These are phyloP conservation scores for Williopsis jadinii DNA, from an alignment of 1,139 yeast genomes.

Conservation along the genomic window DNA sequence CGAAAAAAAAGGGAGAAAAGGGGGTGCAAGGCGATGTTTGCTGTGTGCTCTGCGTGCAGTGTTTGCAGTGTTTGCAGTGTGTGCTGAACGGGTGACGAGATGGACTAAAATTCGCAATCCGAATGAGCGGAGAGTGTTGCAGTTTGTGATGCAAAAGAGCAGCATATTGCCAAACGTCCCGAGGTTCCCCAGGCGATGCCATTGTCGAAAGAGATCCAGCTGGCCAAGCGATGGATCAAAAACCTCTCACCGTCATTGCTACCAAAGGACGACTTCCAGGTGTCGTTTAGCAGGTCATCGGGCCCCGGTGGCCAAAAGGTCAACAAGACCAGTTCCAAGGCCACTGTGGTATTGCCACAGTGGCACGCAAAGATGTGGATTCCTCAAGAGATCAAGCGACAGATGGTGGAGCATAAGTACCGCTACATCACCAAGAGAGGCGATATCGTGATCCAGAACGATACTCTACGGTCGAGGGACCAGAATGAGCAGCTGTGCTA, in stretches of 20 bases:
- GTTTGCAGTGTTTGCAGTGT: too few species aligned
- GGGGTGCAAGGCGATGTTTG: too few species aligned
- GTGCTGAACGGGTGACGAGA: too few species aligned
- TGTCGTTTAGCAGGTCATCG: conserved; percentile 64
- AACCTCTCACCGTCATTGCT: conserved; percentile 30
- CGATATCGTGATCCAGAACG: conserved; percentile 43
- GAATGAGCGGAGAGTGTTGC: too few species aligned
- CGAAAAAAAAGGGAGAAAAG: too few species aligned
- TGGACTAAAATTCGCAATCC: too few species aligned
- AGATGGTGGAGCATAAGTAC: conserved; percentile 33
- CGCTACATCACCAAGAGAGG: conserved; percentile 57
- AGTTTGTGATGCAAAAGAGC: too few species aligned
- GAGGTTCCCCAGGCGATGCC: too few species aligned
- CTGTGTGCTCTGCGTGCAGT: too few species aligned
- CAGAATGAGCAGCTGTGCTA: conserved; percentile 55
- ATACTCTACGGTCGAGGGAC: conserved; percentile 50
- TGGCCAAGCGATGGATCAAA: conserved; percentile 35
- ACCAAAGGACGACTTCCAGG: conserved; percentile 44
- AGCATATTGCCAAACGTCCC: too few species aligned
- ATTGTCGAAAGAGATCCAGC: neutral
- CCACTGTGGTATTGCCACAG: conserved; percentile 49
- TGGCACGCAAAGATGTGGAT: conserved; percentile 60
- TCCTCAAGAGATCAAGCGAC: conserved; percentile 44
- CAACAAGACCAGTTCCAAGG: conserved; percentile 77
- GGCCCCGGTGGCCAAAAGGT: conserved; percentile 98